Percentiles rank a stretch among this genome's conserved stretches.
phyloP scores from a whole-genome alignment of 2,329 filamentous ascomycete species.

The Monascus ruber region DNA sequence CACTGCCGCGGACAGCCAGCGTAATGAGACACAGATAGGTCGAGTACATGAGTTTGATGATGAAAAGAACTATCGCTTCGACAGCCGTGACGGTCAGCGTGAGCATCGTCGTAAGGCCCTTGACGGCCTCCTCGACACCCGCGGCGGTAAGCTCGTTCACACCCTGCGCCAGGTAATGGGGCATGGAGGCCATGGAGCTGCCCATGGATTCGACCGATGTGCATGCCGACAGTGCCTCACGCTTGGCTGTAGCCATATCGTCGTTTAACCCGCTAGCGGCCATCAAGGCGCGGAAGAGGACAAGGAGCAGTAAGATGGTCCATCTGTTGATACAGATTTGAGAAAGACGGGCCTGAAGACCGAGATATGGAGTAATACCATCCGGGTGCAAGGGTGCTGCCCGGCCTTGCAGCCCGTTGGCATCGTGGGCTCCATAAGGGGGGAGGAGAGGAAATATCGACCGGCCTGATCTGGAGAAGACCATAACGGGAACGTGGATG shows the following conservation, averaged over 20 bases:
- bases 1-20: slow-evolving; percentile 65
- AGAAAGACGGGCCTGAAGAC: slow-evolving; percentile 76
- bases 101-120: slow-evolving; percentile 68
- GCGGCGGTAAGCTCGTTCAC: slow-evolving; percentile 76
- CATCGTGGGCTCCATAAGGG: slow-evolving; percentile 30
- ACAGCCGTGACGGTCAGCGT: slow-evolving; percentile 70
- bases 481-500: slow-evolving; percentile 11
- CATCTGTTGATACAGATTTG: slow-evolving; percentile 97
- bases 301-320: slow-evolving; percentile 79
- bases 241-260: slow-evolving; percentile 64
- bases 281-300: slow-evolving; percentile 70
- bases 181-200: slow-evolving; percentile 95
- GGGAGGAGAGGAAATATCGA: slow-evolving; percentile 29
- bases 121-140: slow-evolving; percentile 68
- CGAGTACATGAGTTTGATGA: slow-evolving; percentile 80
- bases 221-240: slow-evolving; percentile 77
- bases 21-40: slow-evolving; percentile 87
- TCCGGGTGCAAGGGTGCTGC: slow-evolving; percentile 52
- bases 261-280: slow-evolving; percentile 61
- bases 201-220: slow-evolving; percentile 85
- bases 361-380: slow-evolving; percentile 80
- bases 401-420: slow-evolving; percentile 42
- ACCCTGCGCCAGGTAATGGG: slow-evolving; percentile 80
- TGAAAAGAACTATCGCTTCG: slow-evolving; percentile 78
- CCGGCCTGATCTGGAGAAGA: slow-evolving; percentile 20